Base-by-base conservation (phyloP, 2,329 filamentous ascomycete genomes). In the Immersiporthe knoxdaviesiana region DNA sequence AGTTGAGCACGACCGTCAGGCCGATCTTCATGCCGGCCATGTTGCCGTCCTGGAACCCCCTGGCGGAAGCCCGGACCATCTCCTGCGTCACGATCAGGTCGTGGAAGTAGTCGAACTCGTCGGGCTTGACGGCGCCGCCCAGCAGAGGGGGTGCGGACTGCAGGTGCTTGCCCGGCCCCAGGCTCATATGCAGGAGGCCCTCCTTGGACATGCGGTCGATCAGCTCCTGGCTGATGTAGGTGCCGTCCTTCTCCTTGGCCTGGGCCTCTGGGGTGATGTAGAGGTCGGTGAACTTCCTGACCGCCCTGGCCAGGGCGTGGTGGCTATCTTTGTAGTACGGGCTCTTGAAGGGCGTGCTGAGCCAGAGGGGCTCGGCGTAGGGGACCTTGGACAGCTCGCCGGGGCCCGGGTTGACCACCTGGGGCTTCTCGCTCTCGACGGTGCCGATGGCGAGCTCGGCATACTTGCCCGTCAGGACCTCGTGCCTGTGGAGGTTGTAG, bases 401-500 rank as follows among this genome's bases (percentile, higher is more conserved):
- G 12, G 88, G 83, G 76, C 89, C 80, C 1, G 87, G 88, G 27
- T 89, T 88, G 72, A 94, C 85, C 74, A 96, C 88, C 76, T 93
- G 88, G 27, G 92, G 86, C 76, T 85, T 90, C 83, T 97, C 92
- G 79, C 88, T 91, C 73, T 88, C 83, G 76, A 97, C 79, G 18
- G 88, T 92, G 76, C 93, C 93, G 74, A 97, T 86, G 79, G 88
- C 91, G 24, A 97, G 86, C 75, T 87, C 84, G 61, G 85, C 81
- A 84, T 97, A 97, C 79, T 94, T 94, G 63, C 69, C 69, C 71
- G 89, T 83, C 14, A 97, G 86, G n/a, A 97, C 92, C 80, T 97
- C 93, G 74, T 97, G 93, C 35, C 93, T 86, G 82, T 97, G 94
- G 66, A 97, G 89, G 83, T 97, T 97, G 87, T 97, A 97, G 81